Percentiles rank a stretch among this genome's conserved stretches.
phyloP scores from a whole-genome alignment of 805 yeast genomes.

The Yamadazyma kitorensis region DNA sequence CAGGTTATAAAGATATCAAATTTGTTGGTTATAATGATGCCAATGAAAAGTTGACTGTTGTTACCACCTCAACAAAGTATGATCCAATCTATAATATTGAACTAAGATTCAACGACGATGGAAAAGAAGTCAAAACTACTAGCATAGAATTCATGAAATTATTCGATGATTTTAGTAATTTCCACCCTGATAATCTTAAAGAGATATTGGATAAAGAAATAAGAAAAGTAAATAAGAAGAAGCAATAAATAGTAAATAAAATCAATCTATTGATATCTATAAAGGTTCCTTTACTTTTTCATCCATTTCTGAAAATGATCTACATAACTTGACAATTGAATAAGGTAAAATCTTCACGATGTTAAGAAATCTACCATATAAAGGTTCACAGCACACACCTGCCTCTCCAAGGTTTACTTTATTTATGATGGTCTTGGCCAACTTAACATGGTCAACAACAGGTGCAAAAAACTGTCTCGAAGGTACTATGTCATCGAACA shows the following conservation, averaged over 20 bases:
- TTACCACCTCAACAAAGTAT: conserved; percentile 39
- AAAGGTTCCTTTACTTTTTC: conserved; percentile 19
- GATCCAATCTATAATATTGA: conserved; percentile 45
- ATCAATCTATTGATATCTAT: not conserved
- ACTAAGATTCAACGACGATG: conserved; percentile 27
- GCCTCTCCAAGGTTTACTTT: conserved; percentile 34
- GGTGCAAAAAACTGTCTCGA: conserved; percentile 48
- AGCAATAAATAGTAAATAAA: conserved; percentile 6
- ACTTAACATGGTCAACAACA: conserved; percentile 31
- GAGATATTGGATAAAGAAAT: conserved; percentile 21
- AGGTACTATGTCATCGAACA: conserved; percentile 48
- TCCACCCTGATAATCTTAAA: conserved; percentile 24
- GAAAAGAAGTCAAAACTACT: conserved; percentile 12
- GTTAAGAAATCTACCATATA: conserved; percentile 47
- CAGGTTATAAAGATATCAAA: conserved; percentile 41
- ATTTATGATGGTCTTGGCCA: conserved; percentile 35
- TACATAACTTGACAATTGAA: conserved; percentile 30
- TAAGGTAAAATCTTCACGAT: conserved; percentile 41
- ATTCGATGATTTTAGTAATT: conserved; percentile 47
- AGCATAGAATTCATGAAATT: conserved; percentile 37
- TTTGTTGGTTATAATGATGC: conserved; percentile 40
- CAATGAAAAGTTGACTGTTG: conserved; percentile 35
- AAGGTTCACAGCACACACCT: conserved; percentile 45
- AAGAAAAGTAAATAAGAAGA: conserved; percentile 13
- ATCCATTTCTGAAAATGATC: conserved; percentile 39